Evolutionary conservation across 2,329 filamentous ascomycete species (phyloP), one percentile per base, ranked within the genome.

Genomic region (Huntiella savannae): DNA sequence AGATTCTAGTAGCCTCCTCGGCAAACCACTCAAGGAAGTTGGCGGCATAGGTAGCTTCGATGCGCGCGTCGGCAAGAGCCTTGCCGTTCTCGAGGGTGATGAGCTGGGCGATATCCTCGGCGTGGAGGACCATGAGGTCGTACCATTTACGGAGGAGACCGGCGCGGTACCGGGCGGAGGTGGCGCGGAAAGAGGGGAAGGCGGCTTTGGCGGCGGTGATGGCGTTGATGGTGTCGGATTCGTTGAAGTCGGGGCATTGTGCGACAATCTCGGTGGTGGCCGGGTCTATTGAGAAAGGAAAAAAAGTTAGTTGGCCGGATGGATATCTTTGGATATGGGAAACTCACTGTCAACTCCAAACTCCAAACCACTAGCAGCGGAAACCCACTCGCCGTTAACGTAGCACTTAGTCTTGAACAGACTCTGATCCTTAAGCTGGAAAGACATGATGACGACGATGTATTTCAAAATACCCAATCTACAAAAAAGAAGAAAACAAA

Each of bases 351-450:
- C 67, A 48, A 86, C 76, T 54, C 82, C 71, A 57, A 87, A 88
- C 39, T 73, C 81, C 66, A 82, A 71, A 52, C 78, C 77, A 1
- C 79, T 82, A 54, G 74, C 70, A 50, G 81, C 79, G 53, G 65
- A 65, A 48, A 85, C 71, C 77, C 81, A 88, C 68, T 83, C 68
- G 55, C 82, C 82, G 59, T 87, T 81, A 56, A 87, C 73, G 57
- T 80, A 86, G 50, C 73, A 68, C 58, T 79, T 69, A 51, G 71
- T 70, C 60, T 81, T 85, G 55, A 87, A 68, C 43, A 88, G 69
- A 33, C 71, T 73, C 49, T 67, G 63, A 55, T 79, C 76, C 58
- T 71, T 74, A 52, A 79, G 64, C 68, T 77, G 40, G n/a, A 39
- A 32, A 33, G 7, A 44, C 19, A 49, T 38, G 10, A 28, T 38